Base-by-base conservation (phyloP, 192 early-diverging fungal species). In the Coemansia sp. region DNA sequence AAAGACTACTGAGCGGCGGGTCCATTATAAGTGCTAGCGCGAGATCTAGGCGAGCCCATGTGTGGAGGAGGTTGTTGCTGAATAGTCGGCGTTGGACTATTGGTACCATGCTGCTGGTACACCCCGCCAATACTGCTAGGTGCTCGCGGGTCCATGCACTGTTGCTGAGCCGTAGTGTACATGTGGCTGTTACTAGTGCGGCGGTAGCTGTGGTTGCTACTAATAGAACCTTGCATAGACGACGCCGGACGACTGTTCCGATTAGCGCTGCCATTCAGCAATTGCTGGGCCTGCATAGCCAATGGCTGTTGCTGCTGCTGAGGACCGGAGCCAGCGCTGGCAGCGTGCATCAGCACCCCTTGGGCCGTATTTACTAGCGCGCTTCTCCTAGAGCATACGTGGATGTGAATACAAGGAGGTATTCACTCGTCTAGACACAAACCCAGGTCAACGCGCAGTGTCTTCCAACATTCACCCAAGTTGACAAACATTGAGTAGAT, bases 141-240 rank as follows among this genome's bases (percentile, higher is more conserved):
- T 0, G 70, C 70, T 3, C 70, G 70, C 0, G 75, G 75, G 7
- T 72, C 70, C 22, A 46, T 49, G 27, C 40, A 71, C 62, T 47
- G 18, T 27, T 66, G 66, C 29, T 68, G 66, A 12, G 62, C 62
- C 66, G 71, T 69, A 0, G 53, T 69, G 68, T 83, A 83, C 80
- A 83, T 78, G 41, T 83, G 75, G 64, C 71, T 78, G 69, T 83
- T 83, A 70, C 80, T 83, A 1, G 80, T 62, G 2, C 80, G 68
- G 22, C 80, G 80, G 49, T 75, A 75, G 15, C 27, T 62, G 64
- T 62, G 58, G 41, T 78, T 69, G 5, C 61, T 27, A n/a, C 44
- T 22, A 2, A 73, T 61, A 9, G 62, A 16, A 16, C 72, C 75
- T 46, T 79, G 81, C 81, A 84, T 84, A 0, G 81, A 72, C 39